Base-by-base conservation (phyloP, 257 asterid species). In the Plantago major region DNA sequence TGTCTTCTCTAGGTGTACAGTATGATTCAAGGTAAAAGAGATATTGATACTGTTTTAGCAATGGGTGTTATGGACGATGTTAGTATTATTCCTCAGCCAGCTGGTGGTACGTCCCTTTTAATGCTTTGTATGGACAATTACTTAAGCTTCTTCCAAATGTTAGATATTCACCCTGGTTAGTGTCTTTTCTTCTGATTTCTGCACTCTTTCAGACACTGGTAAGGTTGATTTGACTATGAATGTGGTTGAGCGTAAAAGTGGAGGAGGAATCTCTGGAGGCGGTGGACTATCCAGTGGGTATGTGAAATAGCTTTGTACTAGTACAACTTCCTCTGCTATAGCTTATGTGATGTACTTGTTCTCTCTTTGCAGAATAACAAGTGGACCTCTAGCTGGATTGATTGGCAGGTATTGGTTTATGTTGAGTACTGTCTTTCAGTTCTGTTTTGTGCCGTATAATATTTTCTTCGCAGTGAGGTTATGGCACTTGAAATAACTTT, bases 271-370 rank as follows among this genome's bases (percentile, higher is more conserved):
- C 55, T 89, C 96, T 69, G 99, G 96, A 50, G 96, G 99, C 73
- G 99, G 95, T 68, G 99, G 96, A 79, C 78, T 92, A 80, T 92
- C 99, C 63, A 89, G 95, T 67, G 97, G 99, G 99, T 92, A 80
- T 42, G 96, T 89, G 43, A 67, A 46, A 30, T 69, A n/a, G n/a
- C n/a, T n/a, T n/a, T n/a, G n/a, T n/a, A 10, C 62, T 58, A 18
- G 10, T 46, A 37, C 11, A 38, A 49, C 37, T 28, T 42, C 17
- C 50, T 43, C 52, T 40, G 16, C 52, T 55, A 28, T 65, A 46
- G 43, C 42, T 30, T 18, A 61, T 63, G 57, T 67, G 43, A 62
- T 72, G 55, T 42, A 60, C 53, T 55, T 44, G 19, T 42, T 9
- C 64, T 75, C 58, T 51, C 65, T 67, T 49, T 79, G 79, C 78